Evolutionary conservation across 2,329 filamentous ascomycete species (phyloP), one percentile per base, ranked within the genome.

Genomic region (Huntiella moniliformis): DNA sequence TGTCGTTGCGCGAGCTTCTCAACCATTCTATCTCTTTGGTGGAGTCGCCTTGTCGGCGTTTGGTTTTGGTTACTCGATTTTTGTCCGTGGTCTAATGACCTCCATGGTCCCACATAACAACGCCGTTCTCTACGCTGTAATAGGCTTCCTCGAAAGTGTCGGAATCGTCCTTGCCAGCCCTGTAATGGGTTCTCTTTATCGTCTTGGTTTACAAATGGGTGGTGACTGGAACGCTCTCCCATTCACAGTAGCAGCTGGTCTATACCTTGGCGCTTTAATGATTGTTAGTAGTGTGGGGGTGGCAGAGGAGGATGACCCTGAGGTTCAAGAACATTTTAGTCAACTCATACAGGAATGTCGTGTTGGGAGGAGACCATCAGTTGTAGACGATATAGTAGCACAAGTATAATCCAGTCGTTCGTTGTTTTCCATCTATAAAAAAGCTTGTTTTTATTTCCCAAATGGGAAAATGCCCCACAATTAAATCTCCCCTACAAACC

Each of bases 31-130:
- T 15, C 43, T 50, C 15, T 50, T 48, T 10, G 17, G 45, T 7
- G 46, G 47, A 10, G 45, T 48, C 13, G 41, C 46, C 12, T 35
- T 50, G 10, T 50, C 38, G 10, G 50, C 42, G 12, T 47, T 48
- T 15, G 49, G 35, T 40, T 47, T 46, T 16, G 50, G 47, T 6
- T 51, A 51, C 41, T 49, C 44, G 7, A 51, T 47, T 16, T 50
- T 51, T 18, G 38, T 49, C 3, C 48, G 52, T n/a, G 51, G 52
- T 13, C 35, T 54, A 8, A 48, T 54, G 38, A 50, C 52, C 5
- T 50, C 49, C 5, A 42, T 53, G 31, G 47, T 52, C 3, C 47
- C 51, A 4, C 44, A 43, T 32, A 50, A 53, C 17, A 49, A 45
- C 31, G 49, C 41, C 5, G 46, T 50, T 31, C 46, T 54, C 17